These are phyloP conservation scores for Phytophthora pluvialis DNA, from an alignment of 352 stramenopile species.

Conservation along the genomic window DNA sequence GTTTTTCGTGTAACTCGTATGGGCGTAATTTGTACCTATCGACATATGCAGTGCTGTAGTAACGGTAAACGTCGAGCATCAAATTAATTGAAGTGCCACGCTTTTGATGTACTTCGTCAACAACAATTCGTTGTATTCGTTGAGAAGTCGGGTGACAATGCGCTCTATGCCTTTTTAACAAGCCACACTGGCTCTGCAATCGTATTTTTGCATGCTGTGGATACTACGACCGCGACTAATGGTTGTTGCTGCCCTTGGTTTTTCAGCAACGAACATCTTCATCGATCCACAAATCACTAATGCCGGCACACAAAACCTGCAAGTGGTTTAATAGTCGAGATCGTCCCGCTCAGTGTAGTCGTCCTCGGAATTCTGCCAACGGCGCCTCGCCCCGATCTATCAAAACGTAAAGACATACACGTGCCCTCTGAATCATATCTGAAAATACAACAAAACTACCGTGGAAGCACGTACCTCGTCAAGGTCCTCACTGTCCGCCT, in stretches of 20 bases:
- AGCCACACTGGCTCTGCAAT: neutral
- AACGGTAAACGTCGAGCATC: no score
- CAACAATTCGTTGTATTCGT: no score
- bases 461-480: constrained; percentile 36
- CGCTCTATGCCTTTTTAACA: neutral
- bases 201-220: neutral
- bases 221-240: neutral
- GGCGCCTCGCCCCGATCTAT: constrained; percentile 36
- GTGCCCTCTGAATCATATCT: constrained; percentile 12
- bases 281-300: no score
- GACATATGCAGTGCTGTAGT: neutral
- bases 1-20: neutral
- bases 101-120: no score
- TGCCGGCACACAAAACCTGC: neutral
- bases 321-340: constrained; percentile 34
- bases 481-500: constrained; percentile 41
- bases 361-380: constrained; percentile 25
- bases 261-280: neutral
- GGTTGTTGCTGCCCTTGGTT: neutral
- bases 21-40: neutral
- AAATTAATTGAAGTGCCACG: no score
- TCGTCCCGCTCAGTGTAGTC: constrained; percentile 40
- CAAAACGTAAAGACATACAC: constrained; percentile 19
- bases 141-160: no score
- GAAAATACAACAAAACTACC: constrained; percentile 5